Base-by-base conservation (phyloP, 129 eudicot genomes). In the Flaveria brownii region DNA sequence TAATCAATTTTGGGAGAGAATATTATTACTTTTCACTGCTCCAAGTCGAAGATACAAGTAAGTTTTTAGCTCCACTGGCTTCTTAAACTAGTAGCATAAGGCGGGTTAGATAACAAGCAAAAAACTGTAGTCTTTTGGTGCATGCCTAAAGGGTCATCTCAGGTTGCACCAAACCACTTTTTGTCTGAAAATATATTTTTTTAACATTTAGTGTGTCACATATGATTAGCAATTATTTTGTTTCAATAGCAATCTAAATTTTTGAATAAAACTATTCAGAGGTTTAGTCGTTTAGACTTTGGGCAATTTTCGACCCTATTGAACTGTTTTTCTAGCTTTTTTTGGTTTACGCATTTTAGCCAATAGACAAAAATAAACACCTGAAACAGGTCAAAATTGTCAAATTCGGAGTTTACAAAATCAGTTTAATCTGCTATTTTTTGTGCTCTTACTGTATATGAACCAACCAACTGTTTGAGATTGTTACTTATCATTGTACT, bases 11-110 rank as follows among this genome's bases (percentile, higher is more conserved):
- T 93, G 98, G 97, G 98, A 93, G 75, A 84, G 98, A 82, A 93
- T 93, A 60, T 73, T 93, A n/a, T 68, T 85, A 70, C 96, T 93
- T 41, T 93, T 93, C 78, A 90, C 98, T 25, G 96, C 97, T 77
- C 98, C 98, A 47, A 90, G 96, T 81, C 96, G 97, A 85, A 83
- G 98, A 88, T 93, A 90, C 88, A 93, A 83, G 98, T 88, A 87
- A 76, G 87, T 81, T 57, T 70, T 50, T 63, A 13, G 57, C 62
- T 25, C 45, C 54, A 28, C 28, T 47, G 8, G 36, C 36, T 46
- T 70, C 39, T 46, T 30, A 30, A 46, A 22, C 5, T 47, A 8
- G 20, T 45, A 46, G 14, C 73, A 10, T 49, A 36, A 42, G 62
- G 61, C 23, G 47, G 62, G 26, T 49, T 30, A 22, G 45, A 43